phyloP scores from a whole-genome alignment of 1,284 basidiomycete genomes.

The Hortiboletus rubellus region DNA sequence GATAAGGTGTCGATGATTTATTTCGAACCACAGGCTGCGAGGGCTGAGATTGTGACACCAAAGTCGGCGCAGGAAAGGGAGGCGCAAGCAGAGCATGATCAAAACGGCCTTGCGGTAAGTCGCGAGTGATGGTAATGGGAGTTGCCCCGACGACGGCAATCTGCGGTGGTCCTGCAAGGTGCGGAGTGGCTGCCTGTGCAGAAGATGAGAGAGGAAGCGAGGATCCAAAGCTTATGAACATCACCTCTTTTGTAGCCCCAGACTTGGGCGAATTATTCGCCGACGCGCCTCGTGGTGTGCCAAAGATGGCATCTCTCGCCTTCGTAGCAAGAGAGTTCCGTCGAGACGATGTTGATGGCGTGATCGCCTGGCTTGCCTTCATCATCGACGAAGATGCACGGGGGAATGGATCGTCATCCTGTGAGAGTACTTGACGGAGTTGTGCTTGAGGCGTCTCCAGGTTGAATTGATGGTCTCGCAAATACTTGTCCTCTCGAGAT shows the following conservation, averaged over 20 bases:
- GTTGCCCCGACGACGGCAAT: constrained; percentile 35
- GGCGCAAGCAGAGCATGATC: constrained; percentile 29
- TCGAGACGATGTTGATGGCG: constrained; percentile 26
- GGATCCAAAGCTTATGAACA: neutral
- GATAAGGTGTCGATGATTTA: constrained; percentile 14
- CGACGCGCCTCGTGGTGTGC: constrained; percentile 25
- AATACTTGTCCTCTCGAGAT: constrained; percentile 33
- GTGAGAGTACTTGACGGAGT: constrained; percentile 36
- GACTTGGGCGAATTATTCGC: constrained; percentile 25
- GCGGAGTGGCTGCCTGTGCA: constrained; percentile 21
- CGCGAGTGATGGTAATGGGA: constrained; percentile 15
- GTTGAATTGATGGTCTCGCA: constrained; percentile 19
- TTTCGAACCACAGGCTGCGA: constrained; percentile 14
- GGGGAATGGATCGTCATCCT: constrained; percentile 28
- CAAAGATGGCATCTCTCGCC: constrained; percentile 16
- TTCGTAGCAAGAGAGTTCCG: constrained; percentile 27
- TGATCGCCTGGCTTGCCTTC: constrained; percentile 29
- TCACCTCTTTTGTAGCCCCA: constrained; percentile 30
- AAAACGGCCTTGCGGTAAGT: constrained; percentile 27
- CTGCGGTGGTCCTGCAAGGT: constrained; percentile 27
- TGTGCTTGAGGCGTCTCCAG: constrained; percentile 31
- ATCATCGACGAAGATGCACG: constrained; percentile 32
- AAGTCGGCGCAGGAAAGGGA: constrained; percentile 29
- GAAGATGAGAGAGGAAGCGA: constrained; percentile 10
- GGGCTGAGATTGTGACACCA: constrained; percentile 19